Evolutionary conservation across 306 rosid species (phyloP).

Genomic region (Cicer cuneatum): DNA sequence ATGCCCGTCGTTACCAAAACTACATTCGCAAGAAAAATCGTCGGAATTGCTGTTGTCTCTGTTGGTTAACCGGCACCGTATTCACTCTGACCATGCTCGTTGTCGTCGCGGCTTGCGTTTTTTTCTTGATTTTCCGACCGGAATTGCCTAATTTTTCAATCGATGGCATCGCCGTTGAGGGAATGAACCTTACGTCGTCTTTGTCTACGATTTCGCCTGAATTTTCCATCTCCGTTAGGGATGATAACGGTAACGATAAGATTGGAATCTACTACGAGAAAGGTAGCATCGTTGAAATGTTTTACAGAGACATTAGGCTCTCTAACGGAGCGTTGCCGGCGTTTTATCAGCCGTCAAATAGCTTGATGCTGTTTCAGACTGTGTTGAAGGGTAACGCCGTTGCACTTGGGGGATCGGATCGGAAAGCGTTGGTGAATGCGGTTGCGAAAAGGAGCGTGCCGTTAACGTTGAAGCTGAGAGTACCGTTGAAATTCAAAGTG

Average conservation of each 20-base stretch:
- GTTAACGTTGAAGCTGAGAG: slow-evolving; percentile 54
- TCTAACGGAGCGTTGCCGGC: slow-evolving; percentile 64
- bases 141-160: slow-evolving; percentile 57
- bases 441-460: slow-evolving; percentile 55
- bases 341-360: slow-evolving; percentile 76
- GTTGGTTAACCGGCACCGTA: slow-evolving; percentile 49
- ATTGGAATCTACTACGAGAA: slow-evolving; percentile 71
- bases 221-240: slow-evolving; percentile 53
- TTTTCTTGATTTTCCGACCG: slow-evolving; percentile 67
- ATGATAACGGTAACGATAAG: slow-evolving; percentile 62
- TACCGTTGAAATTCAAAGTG: slow-evolving; percentile 61
- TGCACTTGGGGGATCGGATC: slow-evolving; percentile 39
- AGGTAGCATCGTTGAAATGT: slow-evolving; percentile 53
- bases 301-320: slow-evolving; percentile 46
- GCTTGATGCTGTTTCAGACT: slow-evolving; percentile 57
- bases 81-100: slow-evolving; percentile 45
- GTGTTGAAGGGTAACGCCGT: slow-evolving; percentile 56
- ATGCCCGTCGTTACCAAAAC: slow-evolving; percentile 49
- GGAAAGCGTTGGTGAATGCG: slow-evolving; percentile 42
- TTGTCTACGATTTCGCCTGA: slow-evolving; percentile 53
- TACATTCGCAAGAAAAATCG: slow-evolving; percentile 47
- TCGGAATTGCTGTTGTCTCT: slow-evolving; percentile 52
- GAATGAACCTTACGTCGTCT: slow-evolving; percentile 53
- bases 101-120: slow-evolving; percentile 47
- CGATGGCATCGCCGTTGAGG: slow-evolving; percentile 49